Evolutionary conservation across 768 basidiomycete genomes (phyloP).

Genomic region (Xerocomus brunneocitrinus): DNA sequence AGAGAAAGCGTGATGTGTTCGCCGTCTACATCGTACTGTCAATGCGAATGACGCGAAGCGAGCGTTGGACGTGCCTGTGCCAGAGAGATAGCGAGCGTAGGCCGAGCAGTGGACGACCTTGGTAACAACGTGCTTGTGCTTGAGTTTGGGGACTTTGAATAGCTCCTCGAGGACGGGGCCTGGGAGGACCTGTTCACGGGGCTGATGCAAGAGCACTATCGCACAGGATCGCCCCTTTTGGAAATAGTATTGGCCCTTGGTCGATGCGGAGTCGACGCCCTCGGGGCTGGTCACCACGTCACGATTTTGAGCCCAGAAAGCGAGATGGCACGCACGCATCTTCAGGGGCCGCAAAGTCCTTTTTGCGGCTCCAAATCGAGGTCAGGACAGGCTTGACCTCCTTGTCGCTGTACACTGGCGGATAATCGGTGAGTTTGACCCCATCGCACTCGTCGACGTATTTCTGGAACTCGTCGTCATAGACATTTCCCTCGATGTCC

Average conservation of each 20-base stretch:
- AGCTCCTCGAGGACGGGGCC: constrained; percentile 19
- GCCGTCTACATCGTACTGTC: neutral
- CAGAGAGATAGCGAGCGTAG: constrained; percentile 17
- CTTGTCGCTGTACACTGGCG: neutral
- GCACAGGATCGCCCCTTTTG: constrained; percentile 17
- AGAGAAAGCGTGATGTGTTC: constrained; percentile 11
- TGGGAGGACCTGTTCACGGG: constrained; percentile 6
- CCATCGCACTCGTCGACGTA: constrained; percentile 16
- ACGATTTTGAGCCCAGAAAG: neutral
- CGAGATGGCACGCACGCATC: constrained; percentile 8
- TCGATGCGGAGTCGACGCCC: constrained; percentile 21
- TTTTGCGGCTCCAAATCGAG: constrained; percentile 6
- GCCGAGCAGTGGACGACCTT: constrained; percentile 22
- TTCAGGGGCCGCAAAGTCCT: constrained; percentile 10
- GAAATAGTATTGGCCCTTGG: constrained; percentile 27
- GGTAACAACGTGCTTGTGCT: constrained; percentile 24
- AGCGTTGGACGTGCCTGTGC: constrained; percentile 4
- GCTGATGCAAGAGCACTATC: constrained; percentile 21
- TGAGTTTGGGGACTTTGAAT: constrained; percentile 16
- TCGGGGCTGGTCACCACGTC: neutral
- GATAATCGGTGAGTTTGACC: constrained; percentile 19
- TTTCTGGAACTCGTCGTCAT: constrained; percentile 13
- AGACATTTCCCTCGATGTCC: constrained; percentile 25
- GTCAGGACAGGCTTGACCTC: constrained; percentile 2
- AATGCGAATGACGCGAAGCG: neutral